Percentiles rank a stretch among this genome's conserved stretches.
phyloP scores from a whole-genome alignment of 805 yeast species.

The Kuraishia piskuri region DNA sequence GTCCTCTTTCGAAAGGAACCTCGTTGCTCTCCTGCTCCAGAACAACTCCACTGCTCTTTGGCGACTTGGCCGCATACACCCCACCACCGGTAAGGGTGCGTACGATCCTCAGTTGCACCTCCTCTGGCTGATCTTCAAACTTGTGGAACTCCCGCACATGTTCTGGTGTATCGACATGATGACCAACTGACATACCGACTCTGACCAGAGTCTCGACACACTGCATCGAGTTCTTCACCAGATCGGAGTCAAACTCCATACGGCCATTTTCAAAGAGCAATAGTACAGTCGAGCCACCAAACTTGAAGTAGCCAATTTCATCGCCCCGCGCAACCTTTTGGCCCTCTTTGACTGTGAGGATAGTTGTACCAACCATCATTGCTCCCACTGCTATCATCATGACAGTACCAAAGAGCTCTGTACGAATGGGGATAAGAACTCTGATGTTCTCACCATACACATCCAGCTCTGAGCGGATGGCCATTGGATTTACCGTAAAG shows the following conservation, averaged over 20 bases:
- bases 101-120: conserved; percentile 39
- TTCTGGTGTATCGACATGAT: conserved; percentile 42
- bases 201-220: conserved; percentile 75
- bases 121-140: conserved; percentile 37
- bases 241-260: conserved; percentile 65
- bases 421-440: conserved; percentile 65
- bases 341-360: conserved; percentile 59
- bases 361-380: conserved; percentile 95
- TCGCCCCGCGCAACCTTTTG: conserved; percentile 57
- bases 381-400: conserved; percentile 86
- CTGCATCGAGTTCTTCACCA: conserved; percentile 55
- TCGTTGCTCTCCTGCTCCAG: neutral
- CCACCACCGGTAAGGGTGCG: conserved; percentile 46
- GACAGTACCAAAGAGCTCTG: conserved; percentile 71
- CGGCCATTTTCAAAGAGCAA: conserved; percentile 45
- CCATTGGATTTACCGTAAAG: conserved; percentile 97
- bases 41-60: neutral
- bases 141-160: conserved; percentile 29
- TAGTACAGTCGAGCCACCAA: conserved; percentile 89
- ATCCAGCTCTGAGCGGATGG: conserved; percentile 77
- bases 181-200: conserved; percentile 93
- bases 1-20: conserved; percentile 3
- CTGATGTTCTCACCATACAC: conserved; percentile 91
- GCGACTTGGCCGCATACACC: neutral
- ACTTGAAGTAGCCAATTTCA: conserved; percentile 89